Evolutionary conservation across 768 basidiomycete genomes (phyloP).

Genomic region (Leccinum boreale): DNA sequence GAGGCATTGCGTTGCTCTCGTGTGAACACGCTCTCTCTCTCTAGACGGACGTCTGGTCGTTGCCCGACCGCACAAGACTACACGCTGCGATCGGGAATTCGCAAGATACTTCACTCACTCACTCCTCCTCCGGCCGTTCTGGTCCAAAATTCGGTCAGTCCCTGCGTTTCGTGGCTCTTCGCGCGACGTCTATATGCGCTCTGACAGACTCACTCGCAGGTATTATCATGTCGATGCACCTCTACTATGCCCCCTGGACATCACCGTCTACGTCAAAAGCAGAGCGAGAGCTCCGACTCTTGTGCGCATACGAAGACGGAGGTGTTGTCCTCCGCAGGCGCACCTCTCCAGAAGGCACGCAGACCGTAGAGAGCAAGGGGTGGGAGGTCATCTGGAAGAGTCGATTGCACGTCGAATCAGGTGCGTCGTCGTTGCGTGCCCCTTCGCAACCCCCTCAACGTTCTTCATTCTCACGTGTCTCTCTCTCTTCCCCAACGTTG

Average conservation of each 20-base stretch:
- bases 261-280: constrained; percentile 33
- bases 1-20: background rate
- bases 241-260: constrained; percentile 40
- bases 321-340: constrained; percentile 67
- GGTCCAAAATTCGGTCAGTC: constrained; percentile 53
- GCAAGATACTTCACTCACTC: constrained; percentile 10
- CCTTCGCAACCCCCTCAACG: too few relatives aligned
- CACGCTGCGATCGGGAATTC: constrained; percentile 82
- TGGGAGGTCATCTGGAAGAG: constrained; percentile 73
- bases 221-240: constrained; percentile 85
- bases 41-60: constrained; percentile 84
- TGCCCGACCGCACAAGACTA: constrained; percentile 64
- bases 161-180: background rate
- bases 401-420: constrained; percentile 71
- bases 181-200: constrained; percentile 50
- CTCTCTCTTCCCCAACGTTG: constrained; percentile 42
- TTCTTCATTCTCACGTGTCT: background rate
- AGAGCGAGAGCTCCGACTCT: constrained; percentile 48
- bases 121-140: constrained; percentile 45
- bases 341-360: constrained; percentile 32
- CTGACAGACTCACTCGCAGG: constrained; percentile 62
- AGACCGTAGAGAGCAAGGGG: constrained; percentile 61
- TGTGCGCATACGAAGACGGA: constrained; percentile 86
- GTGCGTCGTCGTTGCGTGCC: constrained; percentile 38
- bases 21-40: background rate